Evolutionary conservation across 495 filamentous ascomycete genomes (phyloP), one percentile per base, ranked within the genome.

Genomic region (Umbilicaria muhlenbergii): DNA sequence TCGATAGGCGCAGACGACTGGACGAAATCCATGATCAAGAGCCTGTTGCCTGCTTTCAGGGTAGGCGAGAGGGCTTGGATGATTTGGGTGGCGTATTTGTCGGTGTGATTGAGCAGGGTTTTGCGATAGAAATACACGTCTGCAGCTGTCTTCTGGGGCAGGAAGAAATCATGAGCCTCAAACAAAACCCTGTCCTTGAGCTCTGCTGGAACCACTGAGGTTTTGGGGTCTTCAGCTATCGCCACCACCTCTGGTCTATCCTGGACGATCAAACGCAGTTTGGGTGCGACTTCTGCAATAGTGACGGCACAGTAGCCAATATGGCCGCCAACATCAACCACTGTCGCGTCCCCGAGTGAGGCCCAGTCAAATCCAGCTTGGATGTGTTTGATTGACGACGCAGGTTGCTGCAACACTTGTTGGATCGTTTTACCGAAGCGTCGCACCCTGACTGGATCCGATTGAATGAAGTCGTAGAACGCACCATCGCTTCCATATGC

Each of bases 81-180:
- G 41, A 78, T 69, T 42, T 65, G 58, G 11, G 69, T 46, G 1
- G 68, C 66, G 49, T 75, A 76, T 24, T 69, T 70, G 18, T 73
- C 70, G 17, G 69, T 67, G 58, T 76, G 68, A 55, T 77, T 72
- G 54, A 77, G 75, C 40, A 78, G 50, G 43, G 73, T 71, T 66
- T 66, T 74, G 19, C 74, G 69, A 52, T 71, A 65, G 59, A 67
- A 67, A 47, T 73, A 74, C 0, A 74, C 58, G 40, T 70, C 68
- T 5, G 73, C 71, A 34, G 58, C 58, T 18, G 63, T 61, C 0
- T 56, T 53, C 58, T 76, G 71, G 46, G 64, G 58, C 3, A 51
- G 57, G 52, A 69, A 70, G 52, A 74, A 72, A 49, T 75, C 67
- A 36, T 73, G 65, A 13, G 44, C 59, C 40, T 58, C 39, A 47